A percentile compares a stretch with the other conserved stretches of the same genome.
These are phyloP conservation scores for Ogataea chonburiensis DNA, from an alignment of 805 yeast species.

Conservation along the genomic window DNA sequence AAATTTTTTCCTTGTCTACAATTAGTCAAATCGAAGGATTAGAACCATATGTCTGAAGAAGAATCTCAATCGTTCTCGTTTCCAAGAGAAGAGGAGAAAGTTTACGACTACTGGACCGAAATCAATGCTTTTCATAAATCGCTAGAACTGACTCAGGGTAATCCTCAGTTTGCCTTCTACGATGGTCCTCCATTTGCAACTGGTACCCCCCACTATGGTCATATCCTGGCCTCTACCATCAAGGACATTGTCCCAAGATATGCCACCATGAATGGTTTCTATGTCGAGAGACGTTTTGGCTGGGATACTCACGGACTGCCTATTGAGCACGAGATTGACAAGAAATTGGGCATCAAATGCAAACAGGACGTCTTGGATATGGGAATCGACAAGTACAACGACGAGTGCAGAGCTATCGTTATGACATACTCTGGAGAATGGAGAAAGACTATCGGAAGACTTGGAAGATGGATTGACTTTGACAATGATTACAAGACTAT, in stretches of 20 bases:
- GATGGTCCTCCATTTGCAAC: conserved; percentile 99
- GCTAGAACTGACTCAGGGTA: conserved; percentile 76
- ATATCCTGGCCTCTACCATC: conserved; percentile 92
- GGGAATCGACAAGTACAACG: conserved; percentile 94
- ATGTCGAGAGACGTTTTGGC: conserved; percentile 96
- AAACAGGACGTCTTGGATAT: conserved; percentile 91
- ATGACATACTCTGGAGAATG: conserved; percentile 96
- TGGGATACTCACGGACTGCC: conserved; percentile 99
- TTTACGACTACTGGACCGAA: conserved; percentile 80
- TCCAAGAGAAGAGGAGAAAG: conserved; percentile 85
- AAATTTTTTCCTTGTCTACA: conserved; percentile 8
- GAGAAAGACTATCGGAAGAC: conserved; percentile 88
- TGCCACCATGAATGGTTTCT: conserved; percentile 96
- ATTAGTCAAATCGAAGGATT: not conserved
- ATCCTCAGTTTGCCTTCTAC: conserved; percentile 86
- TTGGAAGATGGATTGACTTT: conserved; percentile 99
- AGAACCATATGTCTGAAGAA: conserved; percentile 32
- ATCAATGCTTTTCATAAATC: conserved; percentile 92
- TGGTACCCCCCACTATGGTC: conserved; percentile 99
- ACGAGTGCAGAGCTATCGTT: conserved; percentile 93
- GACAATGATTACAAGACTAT: conserved; percentile 97
- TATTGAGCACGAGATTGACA: conserved; percentile 97
- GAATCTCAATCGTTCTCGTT: conserved; percentile 54
- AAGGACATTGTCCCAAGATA: conserved; percentile 97
- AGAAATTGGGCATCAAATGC: conserved; percentile 88